A percentile compares a stretch with the other conserved stretches of the same genome.
These are phyloP conservation scores for Telfairia occidentalis DNA, from an alignment of 331 rosid genomes.

Conservation along the genomic window DNA sequence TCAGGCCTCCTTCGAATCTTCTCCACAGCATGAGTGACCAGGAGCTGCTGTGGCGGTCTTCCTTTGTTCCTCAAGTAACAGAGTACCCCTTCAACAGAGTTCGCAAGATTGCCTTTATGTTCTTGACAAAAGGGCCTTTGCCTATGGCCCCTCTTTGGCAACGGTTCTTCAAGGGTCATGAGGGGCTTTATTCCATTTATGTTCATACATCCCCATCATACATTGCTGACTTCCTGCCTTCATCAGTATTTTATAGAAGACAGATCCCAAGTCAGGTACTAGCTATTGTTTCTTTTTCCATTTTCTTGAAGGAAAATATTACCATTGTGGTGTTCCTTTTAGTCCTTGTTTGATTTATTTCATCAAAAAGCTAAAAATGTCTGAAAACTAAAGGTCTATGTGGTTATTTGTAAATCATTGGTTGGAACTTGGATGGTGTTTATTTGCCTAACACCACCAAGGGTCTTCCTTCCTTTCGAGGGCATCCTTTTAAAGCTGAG, in stretches of 20 bases:
- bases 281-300: constrained; percentile 1
- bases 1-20: constrained; percentile 52
- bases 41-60: constrained; percentile 80
- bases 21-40: constrained; percentile 65
- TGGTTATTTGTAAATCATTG: background rate
- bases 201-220: constrained; percentile 78
- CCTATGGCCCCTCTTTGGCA: constrained; percentile 95
- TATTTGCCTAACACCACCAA: background rate
- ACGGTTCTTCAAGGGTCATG: constrained; percentile 62
- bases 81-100: constrained; percentile 60
- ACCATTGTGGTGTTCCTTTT: background rate
- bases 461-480: background rate
- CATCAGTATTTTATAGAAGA: constrained; percentile 63
- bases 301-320: background rate
- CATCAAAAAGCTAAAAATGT: background rate
- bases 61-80: constrained; percentile 45
- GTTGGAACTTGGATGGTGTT: constrained; percentile 3
- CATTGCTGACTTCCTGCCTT: constrained; percentile 31
- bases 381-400: background rate
- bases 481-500: background rate
- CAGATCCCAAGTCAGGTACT: constrained; percentile 96
- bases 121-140: constrained; percentile 90
- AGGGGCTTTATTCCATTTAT: constrained; percentile 56
- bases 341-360: background rate
- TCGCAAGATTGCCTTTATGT: constrained; percentile 95